Percentiles rank a stretch among this genome's conserved stretches.
Evolutionary conservation across 2,329 filamentous ascomycete species (phyloP).

Genomic region (Alternaria gaisen): DNA sequence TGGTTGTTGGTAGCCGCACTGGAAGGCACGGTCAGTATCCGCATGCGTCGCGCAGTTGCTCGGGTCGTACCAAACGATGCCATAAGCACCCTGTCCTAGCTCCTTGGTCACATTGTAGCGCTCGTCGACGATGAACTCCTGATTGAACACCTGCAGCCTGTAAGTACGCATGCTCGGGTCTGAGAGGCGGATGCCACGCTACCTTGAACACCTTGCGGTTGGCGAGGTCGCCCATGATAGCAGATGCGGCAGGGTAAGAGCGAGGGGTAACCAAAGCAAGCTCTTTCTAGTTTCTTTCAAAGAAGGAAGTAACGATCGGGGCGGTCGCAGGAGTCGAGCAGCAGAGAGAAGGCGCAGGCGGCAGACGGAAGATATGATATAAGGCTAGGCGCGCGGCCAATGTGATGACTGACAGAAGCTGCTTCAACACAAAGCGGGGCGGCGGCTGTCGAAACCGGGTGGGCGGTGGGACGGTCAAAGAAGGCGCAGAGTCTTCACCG

Average conservation of each 20-base stretch:
- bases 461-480: constrained; percentile 20
- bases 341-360: constrained; percentile 19
- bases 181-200: background rate
- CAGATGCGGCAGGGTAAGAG: constrained; percentile 13
- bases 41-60: constrained; percentile 4
- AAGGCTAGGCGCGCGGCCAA: constrained; percentile 41
- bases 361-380: constrained; percentile 34
- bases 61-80: constrained; percentile 86
- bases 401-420: constrained; percentile 34
- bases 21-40: constrained; percentile 38
- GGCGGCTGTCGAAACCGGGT: constrained; percentile 32
- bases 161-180: constrained; percentile 1
- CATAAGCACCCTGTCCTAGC: constrained; percentile 96
- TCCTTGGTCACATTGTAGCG: constrained; percentile 99
- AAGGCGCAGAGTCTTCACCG: constrained; percentile 27
- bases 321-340: constrained; percentile 14
- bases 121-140: constrained; percentile 98
- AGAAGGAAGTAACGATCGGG: background rate
- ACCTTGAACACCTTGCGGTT: constrained; percentile 71
- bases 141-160: constrained; percentile 76
- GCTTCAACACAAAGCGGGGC: constrained; percentile 26
- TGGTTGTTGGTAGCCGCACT: constrained; percentile 93
- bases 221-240: constrained; percentile 66
- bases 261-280: constrained; percentile 59
- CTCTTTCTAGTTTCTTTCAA: background rate